phyloP scores from a whole-genome alignment of 768 basidiomycete genomes.

The Lentinula guzmanii region DNA sequence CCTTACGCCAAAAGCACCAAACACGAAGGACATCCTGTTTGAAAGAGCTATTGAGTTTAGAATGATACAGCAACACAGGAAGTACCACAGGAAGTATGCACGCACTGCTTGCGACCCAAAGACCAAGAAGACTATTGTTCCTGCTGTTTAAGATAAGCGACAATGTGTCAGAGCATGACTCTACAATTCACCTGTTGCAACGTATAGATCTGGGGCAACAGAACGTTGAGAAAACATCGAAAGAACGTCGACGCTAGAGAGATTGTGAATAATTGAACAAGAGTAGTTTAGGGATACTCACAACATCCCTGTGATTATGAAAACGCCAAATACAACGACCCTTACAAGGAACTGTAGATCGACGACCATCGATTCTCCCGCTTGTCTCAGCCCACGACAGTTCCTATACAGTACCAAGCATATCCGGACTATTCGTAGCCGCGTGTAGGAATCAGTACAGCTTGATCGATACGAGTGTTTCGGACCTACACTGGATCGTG shows the following conservation, averaged over 20 bases:
- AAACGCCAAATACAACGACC: constrained; percentile 26
- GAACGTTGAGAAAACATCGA: constrained; percentile 16
- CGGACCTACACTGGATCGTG: constrained; percentile 20
- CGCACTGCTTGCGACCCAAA: constrained; percentile 30
- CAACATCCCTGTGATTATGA: constrained; percentile 26
- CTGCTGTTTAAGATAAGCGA: constrained; percentile 16
- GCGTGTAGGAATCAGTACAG: too few species aligned
- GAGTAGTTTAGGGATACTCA: constrained; percentile 9
- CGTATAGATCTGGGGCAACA: constrained; percentile 23
- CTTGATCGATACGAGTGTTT: background rate
- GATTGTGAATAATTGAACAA: background rate
- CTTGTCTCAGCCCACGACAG: constrained; percentile 23
- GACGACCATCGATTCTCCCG: constrained; percentile 18
- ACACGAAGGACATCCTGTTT: constrained; percentile 24
- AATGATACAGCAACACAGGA: background rate
- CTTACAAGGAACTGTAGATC: constrained; percentile 23
- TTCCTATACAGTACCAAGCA: constrained; percentile 22
- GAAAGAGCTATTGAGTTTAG: background rate
- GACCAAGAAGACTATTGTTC: constrained; percentile 27
- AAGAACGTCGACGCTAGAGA: constrained; percentile 23
- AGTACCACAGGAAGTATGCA: background rate
- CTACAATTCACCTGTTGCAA: constrained; percentile 23
- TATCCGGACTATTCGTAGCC: constrained; percentile 19
- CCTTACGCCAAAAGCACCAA: constrained; percentile 26
- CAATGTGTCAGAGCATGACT: background rate